phyloP scores from a whole-genome alignment of 169 alveolate genomes.

The Neospora caninum region DNA sequence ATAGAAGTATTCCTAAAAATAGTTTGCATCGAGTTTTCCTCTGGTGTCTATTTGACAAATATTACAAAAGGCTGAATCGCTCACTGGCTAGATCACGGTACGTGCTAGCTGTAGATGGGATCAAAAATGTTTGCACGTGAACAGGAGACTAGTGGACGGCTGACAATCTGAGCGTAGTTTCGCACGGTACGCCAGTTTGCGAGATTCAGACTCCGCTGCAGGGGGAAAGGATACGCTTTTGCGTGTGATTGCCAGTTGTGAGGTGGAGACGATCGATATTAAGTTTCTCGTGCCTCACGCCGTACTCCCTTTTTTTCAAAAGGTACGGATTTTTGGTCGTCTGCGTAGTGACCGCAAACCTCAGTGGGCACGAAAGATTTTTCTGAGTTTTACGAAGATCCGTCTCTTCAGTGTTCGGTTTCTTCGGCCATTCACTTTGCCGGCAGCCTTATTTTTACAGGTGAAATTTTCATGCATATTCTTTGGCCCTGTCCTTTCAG shows the following conservation, averaged over 20 bases:
- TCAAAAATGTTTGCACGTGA: neutral
- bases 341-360: no score
- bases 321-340: neutral
- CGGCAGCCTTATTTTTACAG: neutral
- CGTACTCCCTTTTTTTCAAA: neutral
- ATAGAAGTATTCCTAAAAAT: no score
- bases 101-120: no score
- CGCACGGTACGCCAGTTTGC: neutral
- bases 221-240: neutral
- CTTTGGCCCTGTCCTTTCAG: neutral
- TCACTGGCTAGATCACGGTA: no score
- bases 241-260: neutral
- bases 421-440: neutral
- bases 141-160: neutral
- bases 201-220: neutral
- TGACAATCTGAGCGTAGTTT: neutral
- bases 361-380: no score
- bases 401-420: no score
- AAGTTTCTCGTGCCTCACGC: neutral
- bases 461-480: neutral
- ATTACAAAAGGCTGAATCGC: no score
- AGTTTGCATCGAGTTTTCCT: no score
- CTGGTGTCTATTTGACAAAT: no score
- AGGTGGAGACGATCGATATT: neutral
- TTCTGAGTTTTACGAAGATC: no score